Conservation (phyloP, 148 eudicot genomes). For the Hydrangea macrophylla region DNA sequence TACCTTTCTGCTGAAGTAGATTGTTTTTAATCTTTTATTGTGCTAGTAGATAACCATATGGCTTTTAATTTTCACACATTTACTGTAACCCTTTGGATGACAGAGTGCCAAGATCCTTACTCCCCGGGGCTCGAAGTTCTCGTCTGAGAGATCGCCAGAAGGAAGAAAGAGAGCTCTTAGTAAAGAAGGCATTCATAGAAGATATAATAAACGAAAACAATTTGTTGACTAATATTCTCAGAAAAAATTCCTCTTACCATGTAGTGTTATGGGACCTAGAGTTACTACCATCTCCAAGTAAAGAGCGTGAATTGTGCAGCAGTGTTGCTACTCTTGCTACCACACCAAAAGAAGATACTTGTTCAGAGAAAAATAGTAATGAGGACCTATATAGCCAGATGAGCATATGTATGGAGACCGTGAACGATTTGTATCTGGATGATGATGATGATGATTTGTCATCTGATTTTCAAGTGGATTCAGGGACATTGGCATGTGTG, state of each 20-base stretch:
- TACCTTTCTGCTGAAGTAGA: constrained; percentile 1
- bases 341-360: constrained; percentile 17
- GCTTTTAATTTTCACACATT: background rate
- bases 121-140: constrained; percentile 83
- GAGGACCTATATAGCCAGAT: constrained; percentile 36
- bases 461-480: constrained; percentile 75
- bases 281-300: constrained; percentile 52
- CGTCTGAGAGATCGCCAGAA: constrained; percentile 80
- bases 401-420: constrained; percentile 41
- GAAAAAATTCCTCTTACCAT: constrained; percentile 43
- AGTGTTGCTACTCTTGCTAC: constrained; percentile 20
- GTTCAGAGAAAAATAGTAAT: constrained; percentile 21
- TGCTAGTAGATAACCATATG: background rate
- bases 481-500: constrained; percentile 87
- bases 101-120: constrained; percentile 88
- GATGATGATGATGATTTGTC: constrained; percentile 74
- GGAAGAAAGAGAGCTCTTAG: constrained; percentile 75
- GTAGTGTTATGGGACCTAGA: constrained; percentile 83
- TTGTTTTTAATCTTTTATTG: background rate
- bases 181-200: constrained; percentile 81
- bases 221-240: constrained; percentile 46
- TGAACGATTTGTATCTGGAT: constrained; percentile 48
- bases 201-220: constrained; percentile 69
- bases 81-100: constrained; percentile 22
- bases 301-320: constrained; percentile 33